Base-by-base conservation (phyloP, 352 stramenopile species). In the Phytophthora hybrid region DNA sequence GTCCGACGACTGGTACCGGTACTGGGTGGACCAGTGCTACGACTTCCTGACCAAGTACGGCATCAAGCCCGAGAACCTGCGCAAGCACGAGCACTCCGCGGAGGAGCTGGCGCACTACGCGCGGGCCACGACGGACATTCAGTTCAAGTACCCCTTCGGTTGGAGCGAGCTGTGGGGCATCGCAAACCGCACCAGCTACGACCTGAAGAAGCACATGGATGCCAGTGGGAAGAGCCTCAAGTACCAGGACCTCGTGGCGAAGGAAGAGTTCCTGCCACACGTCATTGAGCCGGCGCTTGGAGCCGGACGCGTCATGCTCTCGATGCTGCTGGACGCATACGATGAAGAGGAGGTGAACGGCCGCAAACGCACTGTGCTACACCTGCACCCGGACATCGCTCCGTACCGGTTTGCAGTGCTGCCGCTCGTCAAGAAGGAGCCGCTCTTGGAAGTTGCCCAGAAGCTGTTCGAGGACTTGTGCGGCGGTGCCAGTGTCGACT, bases 101-200 rank as follows among this genome's bases (percentile, higher is more conserved):
- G 94, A 99, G 77, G 85, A 97, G 51, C 83, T 99, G 31, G 98
- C 98, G 8, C 98, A 99, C 83, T 99, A 99, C 72, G 97, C 98
- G 18, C 84, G 87, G 14, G 96, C 96, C 32, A 99, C 97, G 78
- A 99, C 95, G 1, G 98, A 99, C 82, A 98, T 99, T 68, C 97
- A 98, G 52, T 99, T 99, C 77, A 91, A 93, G 59, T 99, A 99
- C 72, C 97, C 97, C 0, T 99, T 99, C 78, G 98, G 98, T 19
- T 97, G 93, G 85, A 96, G 95, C 69, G 98, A 99, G 74, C 74
- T 99, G 9, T 98, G 97, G 97, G 97, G 98, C 46, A 92, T 99
- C 81, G 96, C 97, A 6, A 98, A 98, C 59, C 90, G 97, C 57
- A 98, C 96, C 31, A 89, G 98, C 76, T 99, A 98, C 74, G 98